These are phyloP conservation scores for Sporothrix pseudoabietina DNA, from an alignment of 2,329 filamentous ascomycete genomes.

Conservation along the genomic window DNA sequence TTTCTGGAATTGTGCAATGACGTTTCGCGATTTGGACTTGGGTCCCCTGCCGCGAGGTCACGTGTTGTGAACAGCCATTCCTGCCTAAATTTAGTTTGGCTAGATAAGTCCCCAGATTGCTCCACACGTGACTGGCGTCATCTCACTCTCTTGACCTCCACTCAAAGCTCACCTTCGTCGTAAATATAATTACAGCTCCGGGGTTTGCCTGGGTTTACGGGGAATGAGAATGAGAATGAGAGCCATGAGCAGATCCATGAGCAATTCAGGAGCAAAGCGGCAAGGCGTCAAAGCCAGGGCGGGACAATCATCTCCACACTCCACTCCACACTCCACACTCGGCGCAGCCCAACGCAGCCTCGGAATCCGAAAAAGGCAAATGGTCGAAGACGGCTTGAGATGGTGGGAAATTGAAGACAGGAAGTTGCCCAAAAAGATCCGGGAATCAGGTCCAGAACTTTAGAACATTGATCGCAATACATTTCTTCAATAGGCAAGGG, in stretches of 20 bases:
- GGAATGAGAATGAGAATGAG: not conserved
- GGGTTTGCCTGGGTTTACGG: not conserved
- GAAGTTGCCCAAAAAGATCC: not conserved
- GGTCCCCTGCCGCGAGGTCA: conserved; percentile 4
- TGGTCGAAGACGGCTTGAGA: not conserved
- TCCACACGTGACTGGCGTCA: not conserved
- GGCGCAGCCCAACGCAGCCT: not conserved
- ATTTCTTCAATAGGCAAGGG: not conserved
- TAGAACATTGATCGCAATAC: not conserved
- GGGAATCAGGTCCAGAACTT: not conserved
- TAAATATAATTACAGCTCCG: not conserved
- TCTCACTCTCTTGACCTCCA: not conserved
- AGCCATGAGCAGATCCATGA: not conserved
- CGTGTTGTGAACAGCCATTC: not conserved
- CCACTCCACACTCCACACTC: not conserved
- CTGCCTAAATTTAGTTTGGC: too few relatives aligned
- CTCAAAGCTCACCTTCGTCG: not conserved
- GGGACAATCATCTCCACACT: not conserved
- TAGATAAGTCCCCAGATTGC: not conserved
- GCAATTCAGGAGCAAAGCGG: not conserved
- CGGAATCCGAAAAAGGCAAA: conserved; percentile 11
- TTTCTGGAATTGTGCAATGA: not conserved
- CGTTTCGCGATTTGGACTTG: conserved; percentile 21
- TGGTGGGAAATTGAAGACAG: not conserved
- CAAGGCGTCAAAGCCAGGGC: not conserved